Evolutionary conservation across 352 stramenopile species (phyloP), one percentile per base, ranked within the genome.

Genomic region (Pythium rishiriense): DNA sequence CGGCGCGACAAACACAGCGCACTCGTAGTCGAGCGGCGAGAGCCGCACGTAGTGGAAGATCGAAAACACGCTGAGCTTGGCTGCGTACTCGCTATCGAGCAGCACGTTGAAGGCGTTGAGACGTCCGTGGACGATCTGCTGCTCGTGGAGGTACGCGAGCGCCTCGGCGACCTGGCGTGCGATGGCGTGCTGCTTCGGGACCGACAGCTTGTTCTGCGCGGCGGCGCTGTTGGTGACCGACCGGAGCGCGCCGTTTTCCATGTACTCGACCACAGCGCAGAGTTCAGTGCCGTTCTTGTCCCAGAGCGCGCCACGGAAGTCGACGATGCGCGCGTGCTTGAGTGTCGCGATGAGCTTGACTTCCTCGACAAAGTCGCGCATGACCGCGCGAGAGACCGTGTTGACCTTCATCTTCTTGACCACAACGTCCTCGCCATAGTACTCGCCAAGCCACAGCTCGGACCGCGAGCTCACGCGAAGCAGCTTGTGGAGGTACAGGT

Each of bases 401-500:
- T 84, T 85, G 51, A 69, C 81, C 68, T 93, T 93, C 67, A 93
- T 93, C 64, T 90, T 90, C 73, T 93, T 93, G 56, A 93, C 75
- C 43, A 88, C 68, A 41, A 93, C 83, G 25, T 70, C 58, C 60
- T 86, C 72, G 54, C 85, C 69, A 42, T 73, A 72, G 72, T 87
- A 93, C 60, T 88, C 79, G 51, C 83, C 83, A 15, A 90, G 69
- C 83, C 83, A 93, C 17, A 93, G 66, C 66, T 93, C 83, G 3
- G 81, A 90, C 25, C 81, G 79, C 42, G 73, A 83, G 62, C 79
- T 90, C 50, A 90, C 81, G 57, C 81, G 83, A 50, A 93, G 64
- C 63, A 91, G 84, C 48, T 86, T 90, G 61, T 84, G 70, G 15
- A 93, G 51, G 26, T 85, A 85, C 11, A 93, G 79, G 41, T 91